phyloP scores from a whole-genome alignment of 2,329 filamentous ascomycete species.

The Chaetothyriales sp. region DNA sequence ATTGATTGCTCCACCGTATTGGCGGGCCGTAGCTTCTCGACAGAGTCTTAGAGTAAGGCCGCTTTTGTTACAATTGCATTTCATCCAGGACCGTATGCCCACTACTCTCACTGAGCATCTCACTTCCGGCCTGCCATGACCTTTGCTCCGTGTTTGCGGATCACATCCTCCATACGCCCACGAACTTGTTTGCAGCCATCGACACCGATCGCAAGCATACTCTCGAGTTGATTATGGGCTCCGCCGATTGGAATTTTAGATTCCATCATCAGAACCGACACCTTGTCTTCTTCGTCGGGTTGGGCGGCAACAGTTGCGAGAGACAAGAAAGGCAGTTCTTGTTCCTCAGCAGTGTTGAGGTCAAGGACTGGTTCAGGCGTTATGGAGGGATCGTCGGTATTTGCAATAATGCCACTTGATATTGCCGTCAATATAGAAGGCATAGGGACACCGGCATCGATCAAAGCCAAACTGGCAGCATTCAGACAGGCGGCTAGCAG shows the following conservation, averaged over 20 bases:
- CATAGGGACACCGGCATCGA: slow-evolving; percentile 95
- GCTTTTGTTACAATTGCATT: too few species aligned
- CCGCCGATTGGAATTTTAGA: slow-evolving; percentile 63
- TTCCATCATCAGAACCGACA: slow-evolving; percentile 73
- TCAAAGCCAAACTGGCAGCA: slow-evolving; percentile 75
- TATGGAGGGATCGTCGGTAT: slow-evolving; percentile 9
- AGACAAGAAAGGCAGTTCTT: slow-evolving; percentile 78
- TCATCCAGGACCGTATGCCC: too few species aligned
- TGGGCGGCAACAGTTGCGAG: slow-evolving; percentile 60
- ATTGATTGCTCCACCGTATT: too few species aligned
- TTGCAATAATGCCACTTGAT: slow-evolving; percentile 56
- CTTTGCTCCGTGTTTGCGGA: slow-evolving; percentile 28
- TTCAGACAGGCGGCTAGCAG: slow-evolving; percentile 83
- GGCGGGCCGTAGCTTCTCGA: too few species aligned
- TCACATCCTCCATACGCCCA: slow-evolving; percentile 64
- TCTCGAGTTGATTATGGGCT: slow-evolving; percentile 51
- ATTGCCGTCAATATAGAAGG: slow-evolving; percentile 78
- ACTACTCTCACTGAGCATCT: neutral
- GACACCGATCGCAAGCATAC: slow-evolving; percentile 82
- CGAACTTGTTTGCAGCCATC: slow-evolving; percentile 83
- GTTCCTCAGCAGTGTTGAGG: slow-evolving; percentile 34
- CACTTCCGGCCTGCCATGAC: slow-evolving; percentile 12
- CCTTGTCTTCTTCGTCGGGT: slow-evolving; percentile 39
- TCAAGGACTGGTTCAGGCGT: slow-evolving; percentile 29
- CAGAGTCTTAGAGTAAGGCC: too few species aligned